A percentile compares a stretch with the other conserved stretches of the same genome.
These are phyloP conservation scores for Kewa caespitosa DNA, from an alignment of 179 eudicot genomes.

Conservation along the genomic window DNA sequence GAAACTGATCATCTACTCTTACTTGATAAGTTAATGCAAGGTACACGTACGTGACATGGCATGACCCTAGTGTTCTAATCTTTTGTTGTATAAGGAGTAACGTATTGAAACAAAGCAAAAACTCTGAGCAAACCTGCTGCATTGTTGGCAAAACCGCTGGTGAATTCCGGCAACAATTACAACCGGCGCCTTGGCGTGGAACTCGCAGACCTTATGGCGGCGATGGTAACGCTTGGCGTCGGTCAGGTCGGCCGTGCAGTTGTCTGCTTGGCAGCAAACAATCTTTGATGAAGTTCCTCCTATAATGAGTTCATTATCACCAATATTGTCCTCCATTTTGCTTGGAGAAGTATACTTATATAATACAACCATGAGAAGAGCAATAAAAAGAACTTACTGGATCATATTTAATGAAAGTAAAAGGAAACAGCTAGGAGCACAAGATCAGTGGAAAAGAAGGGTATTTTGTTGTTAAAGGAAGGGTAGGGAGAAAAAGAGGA, in stretches of 20 bases:
- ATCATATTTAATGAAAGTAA: too few species aligned
- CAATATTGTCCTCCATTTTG: conserved; percentile 32
- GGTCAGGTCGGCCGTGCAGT: conserved; percentile 48
- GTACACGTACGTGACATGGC: too few species aligned
- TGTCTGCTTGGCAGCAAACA: conserved; percentile 47
- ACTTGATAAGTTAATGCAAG: too few species aligned
- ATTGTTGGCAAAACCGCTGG: conserved; percentile 52
- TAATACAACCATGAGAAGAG: background rate
- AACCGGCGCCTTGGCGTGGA: conserved; percentile 52
- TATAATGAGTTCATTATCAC: conserved; percentile 12
- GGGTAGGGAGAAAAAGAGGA: background rate
- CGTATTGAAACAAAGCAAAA: too few species aligned
- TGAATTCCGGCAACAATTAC: conserved; percentile 35
- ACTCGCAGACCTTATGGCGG: conserved; percentile 54
- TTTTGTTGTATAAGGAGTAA: too few species aligned
- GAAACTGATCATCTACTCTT: too few species aligned
- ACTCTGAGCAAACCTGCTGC: conserved; percentile 42
- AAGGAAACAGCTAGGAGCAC: background rate
- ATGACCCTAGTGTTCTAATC: too few species aligned
- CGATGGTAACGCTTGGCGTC: conserved; percentile 50
- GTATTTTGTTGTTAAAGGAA: background rate
- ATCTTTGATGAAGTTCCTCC: conserved; percentile 20
- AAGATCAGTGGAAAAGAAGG: background rate
- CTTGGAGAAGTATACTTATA: too few species aligned
- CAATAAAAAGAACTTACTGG: background rate